These are phyloP conservation scores for Tylopilus sp. DNA, from an alignment of 768 basidiomycete genomes.

Conservation along the genomic window DNA sequence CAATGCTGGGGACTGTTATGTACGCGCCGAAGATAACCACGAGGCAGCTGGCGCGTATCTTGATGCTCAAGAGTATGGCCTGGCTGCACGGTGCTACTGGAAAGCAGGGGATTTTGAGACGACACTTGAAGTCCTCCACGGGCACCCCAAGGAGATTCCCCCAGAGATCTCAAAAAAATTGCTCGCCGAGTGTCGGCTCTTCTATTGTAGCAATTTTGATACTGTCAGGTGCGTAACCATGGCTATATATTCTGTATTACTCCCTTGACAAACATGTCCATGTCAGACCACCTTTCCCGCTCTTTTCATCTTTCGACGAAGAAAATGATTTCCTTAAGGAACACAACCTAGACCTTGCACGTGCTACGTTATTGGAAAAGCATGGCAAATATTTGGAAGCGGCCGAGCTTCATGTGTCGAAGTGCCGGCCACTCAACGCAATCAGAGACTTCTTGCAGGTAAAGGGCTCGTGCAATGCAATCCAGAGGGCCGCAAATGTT, in stretches of 20 bases:
- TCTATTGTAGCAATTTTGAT: slow-evolving; percentile 37
- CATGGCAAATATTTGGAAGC: slow-evolving; percentile 46
- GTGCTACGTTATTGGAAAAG: not conserved
- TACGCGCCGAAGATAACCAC: slow-evolving; percentile 36
- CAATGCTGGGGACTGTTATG: slow-evolving; percentile 47
- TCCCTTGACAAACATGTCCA: not conserved
- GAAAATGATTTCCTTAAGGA: slow-evolving; percentile 57
- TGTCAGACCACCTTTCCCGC: slow-evolving; percentile 41
- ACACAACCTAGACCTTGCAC: slow-evolving; percentile 11
- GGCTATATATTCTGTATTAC: not conserved
- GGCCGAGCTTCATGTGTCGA: slow-evolving; percentile 46
- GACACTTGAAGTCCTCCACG: slow-evolving; percentile 45
- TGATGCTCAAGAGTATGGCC: slow-evolving; percentile 40
- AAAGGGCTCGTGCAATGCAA: slow-evolving; percentile 22
- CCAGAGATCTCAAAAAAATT: slow-evolving; percentile 34
- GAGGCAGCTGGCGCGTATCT: slow-evolving; percentile 46
- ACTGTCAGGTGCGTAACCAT: slow-evolving; percentile 15
- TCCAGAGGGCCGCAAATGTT: slow-evolving; percentile 35
- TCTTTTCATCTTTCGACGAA: slow-evolving; percentile 53
- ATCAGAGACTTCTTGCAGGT: slow-evolving; percentile 43
- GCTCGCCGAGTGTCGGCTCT: slow-evolving; percentile 41
- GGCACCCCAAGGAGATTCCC: slow-evolving; percentile 32
- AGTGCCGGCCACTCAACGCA: slow-evolving; percentile 46
- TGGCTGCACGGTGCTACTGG: slow-evolving; percentile 45
- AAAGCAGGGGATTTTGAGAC: slow-evolving; percentile 50